Percentiles rank a stretch among this genome's conserved stretches.
Evolutionary conservation across 371 early-diverging fungal species (phyloP).

Genomic region (Batkoa obscura): DNA sequence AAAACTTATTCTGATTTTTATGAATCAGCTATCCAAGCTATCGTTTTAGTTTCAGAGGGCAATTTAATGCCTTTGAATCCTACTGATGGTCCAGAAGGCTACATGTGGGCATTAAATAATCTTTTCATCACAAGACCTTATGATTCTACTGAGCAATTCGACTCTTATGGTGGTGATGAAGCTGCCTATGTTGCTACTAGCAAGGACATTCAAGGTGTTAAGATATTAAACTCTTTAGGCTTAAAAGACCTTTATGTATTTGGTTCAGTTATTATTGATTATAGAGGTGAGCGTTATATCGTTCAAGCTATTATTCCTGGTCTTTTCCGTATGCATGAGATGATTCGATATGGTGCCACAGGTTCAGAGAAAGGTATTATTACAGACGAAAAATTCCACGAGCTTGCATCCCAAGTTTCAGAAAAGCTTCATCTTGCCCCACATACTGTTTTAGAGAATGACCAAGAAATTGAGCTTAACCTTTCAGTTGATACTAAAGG

Average conservation of each 20-base stretch:
- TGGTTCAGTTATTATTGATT: constrained; percentile 80
- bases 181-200: constrained; percentile 85
- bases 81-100: constrained; percentile 44
- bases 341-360: constrained; percentile 75
- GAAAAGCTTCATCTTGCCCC: constrained; percentile 61
- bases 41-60: constrained; percentile 63
- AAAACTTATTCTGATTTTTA: constrained; percentile 77
- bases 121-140: constrained; percentile 86
- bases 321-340: constrained; percentile 54
- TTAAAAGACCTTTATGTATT: constrained; percentile 57
- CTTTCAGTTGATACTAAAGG: constrained; percentile 86
- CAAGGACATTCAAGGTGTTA: constrained; percentile 84
- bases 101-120: constrained; percentile 87
- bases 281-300: constrained; percentile 71
- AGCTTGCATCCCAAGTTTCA: constrained; percentile 42
- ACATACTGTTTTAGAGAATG: constrained; percentile 50
- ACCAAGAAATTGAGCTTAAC: constrained; percentile 37
- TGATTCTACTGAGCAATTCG: constrained; percentile 70
- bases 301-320: constrained; percentile 90
- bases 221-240: constrained; percentile 52
- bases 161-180: constrained; percentile 62
- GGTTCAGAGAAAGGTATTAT: constrained; percentile 59
- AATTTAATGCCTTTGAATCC: constrained; percentile 66
- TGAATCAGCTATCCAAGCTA: constrained; percentile 73
- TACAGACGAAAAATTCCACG: constrained; percentile 55